Base-by-base conservation (phyloP, 2,329 filamentous ascomycete genomes). In the Pestalotiopsis sp. region DNA sequence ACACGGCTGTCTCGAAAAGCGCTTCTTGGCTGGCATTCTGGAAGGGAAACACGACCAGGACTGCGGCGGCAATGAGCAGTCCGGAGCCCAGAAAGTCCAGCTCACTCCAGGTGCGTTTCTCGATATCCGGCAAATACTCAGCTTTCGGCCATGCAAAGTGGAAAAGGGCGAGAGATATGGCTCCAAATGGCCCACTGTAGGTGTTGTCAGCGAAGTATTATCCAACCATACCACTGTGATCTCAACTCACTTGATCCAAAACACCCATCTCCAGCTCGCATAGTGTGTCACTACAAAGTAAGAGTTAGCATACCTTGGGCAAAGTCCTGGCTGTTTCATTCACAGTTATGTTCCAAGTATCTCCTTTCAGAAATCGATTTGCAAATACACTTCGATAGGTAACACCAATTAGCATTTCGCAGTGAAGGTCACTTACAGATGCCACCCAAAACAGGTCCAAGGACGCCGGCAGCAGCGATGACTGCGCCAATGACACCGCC, bases 11-110 rank as follows among this genome's bases (percentile, higher is more conserved):
- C 4, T 70, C 69, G 86, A 87, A 90, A 52, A 77, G 73, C 2
- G 77, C 70, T 0, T 77, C 74, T 1, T 84, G 75, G 1, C 84
- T 83, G 3, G 82, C 82, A 70, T 84, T 84, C 72, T 90, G 87
- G 68, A 90, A 88, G 1, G 88, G 80, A 71, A 88, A 89, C 0
- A 89, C 85, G 4, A 89, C 80, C 2, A 90, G 80, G 0, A 87
- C 83, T 0, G 87, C 83, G 1, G 86, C 84, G 3, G 84, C 79
- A 9, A 90, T 81, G 13, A 88, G 77, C 25, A 90, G 79, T n/a
- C 85, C 70, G 0, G 86, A 86, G 12, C 88, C 87, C 3, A 86
- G 57, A 66, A 85, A 82, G 71, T 90, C 88, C 52, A 90, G 78
- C 59, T 86, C 80, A 38, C 76, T 82, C 84, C 84, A 87, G 3